These are phyloP conservation scores for Papiliotrema fonsecae DNA, from an alignment of 1,284 basidiomycete species.

Conservation along the genomic window DNA sequence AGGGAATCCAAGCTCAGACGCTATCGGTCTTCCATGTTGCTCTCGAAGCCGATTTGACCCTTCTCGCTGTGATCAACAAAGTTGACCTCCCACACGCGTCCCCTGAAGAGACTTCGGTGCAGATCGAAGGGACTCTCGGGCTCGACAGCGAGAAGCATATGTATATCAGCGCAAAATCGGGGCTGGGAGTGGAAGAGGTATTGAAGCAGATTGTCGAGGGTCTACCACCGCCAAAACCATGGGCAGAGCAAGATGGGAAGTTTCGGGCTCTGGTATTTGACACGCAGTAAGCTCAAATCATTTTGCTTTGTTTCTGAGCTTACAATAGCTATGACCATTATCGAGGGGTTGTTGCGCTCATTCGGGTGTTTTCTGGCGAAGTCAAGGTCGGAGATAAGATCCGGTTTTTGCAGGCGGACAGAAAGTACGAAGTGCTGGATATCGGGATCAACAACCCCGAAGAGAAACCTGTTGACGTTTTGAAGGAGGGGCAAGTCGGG, in stretches of 20 bases:
- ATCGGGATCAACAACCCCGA: conserved; percentile 90
- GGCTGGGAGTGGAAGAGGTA: conserved; percentile 66
- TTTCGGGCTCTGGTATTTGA: conserved; percentile 90
- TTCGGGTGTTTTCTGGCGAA: conserved; percentile 63
- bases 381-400: conserved; percentile 80
- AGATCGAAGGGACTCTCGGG: conserved; percentile 76
- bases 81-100: conserved; percentile 85
- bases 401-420: conserved; percentile 75
- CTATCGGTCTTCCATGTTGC: conserved; percentile 92
- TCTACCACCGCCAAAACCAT: conserved; percentile 65
- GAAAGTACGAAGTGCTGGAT: conserved; percentile 88
- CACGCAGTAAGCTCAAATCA: conserved; percentile 60
- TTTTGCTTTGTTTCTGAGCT: not conserved
- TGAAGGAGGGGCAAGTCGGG: conserved; percentile 86
- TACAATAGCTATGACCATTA: conserved; percentile 87
- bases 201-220: conserved; percentile 74
- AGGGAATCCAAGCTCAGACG: conserved; percentile 96
- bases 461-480: conserved; percentile 63
- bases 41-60: conserved; percentile 69
- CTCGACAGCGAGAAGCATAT: conserved; percentile 67
- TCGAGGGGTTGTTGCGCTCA: conserved; percentile 89
- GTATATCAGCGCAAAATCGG: conserved; percentile 87
- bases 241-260: conserved; percentile 50
- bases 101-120: conserved; percentile 69
- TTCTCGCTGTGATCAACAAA: conserved; percentile 95